phyloP scores from a whole-genome alignment of 1,284 basidiomycete species.

The Pseudozyma thailandica region DNA sequence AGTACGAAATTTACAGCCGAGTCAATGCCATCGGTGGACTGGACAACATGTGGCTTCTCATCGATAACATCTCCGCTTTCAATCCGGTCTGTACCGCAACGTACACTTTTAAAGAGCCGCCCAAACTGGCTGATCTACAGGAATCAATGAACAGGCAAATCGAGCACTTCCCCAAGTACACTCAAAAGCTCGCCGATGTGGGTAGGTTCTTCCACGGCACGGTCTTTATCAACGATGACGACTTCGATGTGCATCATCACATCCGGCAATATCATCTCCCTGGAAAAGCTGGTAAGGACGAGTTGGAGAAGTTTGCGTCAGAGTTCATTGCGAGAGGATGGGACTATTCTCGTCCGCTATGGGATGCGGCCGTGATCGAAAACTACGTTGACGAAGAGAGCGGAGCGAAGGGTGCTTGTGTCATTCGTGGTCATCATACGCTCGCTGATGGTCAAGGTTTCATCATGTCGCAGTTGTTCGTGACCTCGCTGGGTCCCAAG shows the following conservation, averaged over 20 bases:
- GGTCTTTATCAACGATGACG: slow-evolving; percentile 50
- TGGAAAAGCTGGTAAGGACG: slow-evolving; percentile 49
- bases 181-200: slow-evolving; percentile 50
- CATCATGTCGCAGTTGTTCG: slow-evolving; percentile 58
- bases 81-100: slow-evolving; percentile 63
- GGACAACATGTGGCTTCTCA: slow-evolving; percentile 59
- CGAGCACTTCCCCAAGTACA: slow-evolving; percentile 59
- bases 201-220: slow-evolving; percentile 56
- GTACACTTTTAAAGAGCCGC: slow-evolving; percentile 51
- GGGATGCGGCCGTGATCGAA: slow-evolving; percentile 54
- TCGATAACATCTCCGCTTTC: slow-evolving; percentile 51
- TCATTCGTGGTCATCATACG: slow-evolving; percentile 63
- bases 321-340: slow-evolving; percentile 56
- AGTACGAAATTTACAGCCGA: slow-evolving; percentile 42
- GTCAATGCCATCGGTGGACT: slow-evolving; percentile 50
- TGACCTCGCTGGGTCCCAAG: slow-evolving; percentile 62
- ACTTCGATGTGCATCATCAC: slow-evolving; percentile 48
- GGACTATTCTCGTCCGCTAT: slow-evolving; percentile 61
- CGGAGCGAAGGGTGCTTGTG: slow-evolving; percentile 51
- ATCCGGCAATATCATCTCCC: slow-evolving; percentile 40
- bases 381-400: slow-evolving; percentile 53
- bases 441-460: slow-evolving; percentile 65
- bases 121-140: slow-evolving; percentile 34
- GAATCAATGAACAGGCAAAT: slow-evolving; percentile 42
- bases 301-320: slow-evolving; percentile 57